Percentiles rank a stretch among this genome's conserved stretches.
Evolutionary conservation across 345 rosid genomes (phyloP).

Genomic region (Dovyalis caffra): DNA sequence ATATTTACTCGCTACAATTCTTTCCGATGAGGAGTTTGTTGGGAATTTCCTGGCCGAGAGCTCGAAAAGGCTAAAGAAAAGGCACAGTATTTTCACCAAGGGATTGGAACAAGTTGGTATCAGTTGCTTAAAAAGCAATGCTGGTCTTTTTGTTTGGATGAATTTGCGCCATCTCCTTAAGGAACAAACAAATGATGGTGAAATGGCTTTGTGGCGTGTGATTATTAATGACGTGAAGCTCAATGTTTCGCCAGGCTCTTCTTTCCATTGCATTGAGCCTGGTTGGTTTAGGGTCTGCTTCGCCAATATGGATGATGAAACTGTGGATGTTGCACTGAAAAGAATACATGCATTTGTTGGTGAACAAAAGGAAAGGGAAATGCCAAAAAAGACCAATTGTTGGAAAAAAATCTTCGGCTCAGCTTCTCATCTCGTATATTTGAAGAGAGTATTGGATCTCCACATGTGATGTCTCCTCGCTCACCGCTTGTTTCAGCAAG

Average conservation of each 20-base stretch:
- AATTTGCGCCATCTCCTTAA: conserved; percentile 56
- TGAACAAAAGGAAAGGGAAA: conserved; percentile 17
- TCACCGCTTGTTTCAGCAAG: conserved; percentile 65
- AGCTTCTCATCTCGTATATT: conserved; percentile 45
- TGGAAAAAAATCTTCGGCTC: conserved; percentile 45
- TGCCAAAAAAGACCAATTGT: conserved; percentile 23
- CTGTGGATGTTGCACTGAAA: conserved; percentile 49
- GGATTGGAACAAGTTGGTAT: conserved; percentile 55
- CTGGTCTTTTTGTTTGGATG: conserved; percentile 84
- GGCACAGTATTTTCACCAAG: conserved; percentile 44
- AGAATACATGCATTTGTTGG: conserved; percentile 53
- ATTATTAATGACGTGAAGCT: conserved; percentile 68
- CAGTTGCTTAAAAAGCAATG: conserved; percentile 53
- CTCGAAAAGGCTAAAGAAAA: conserved; percentile 45
- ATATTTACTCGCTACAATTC: conserved; percentile 62
- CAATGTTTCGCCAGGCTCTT: conserved; percentile 78
- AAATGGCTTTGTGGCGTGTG: conserved; percentile 59
- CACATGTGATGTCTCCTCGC: conserved; percentile 54
- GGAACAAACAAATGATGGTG: conserved; percentile 45
- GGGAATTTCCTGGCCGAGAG: conserved; percentile 48
- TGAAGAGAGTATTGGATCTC: conserved; percentile 51
- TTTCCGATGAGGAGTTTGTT: conserved; percentile 60
- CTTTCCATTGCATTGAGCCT: conserved; percentile 68
- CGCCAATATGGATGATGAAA: conserved; percentile 76
- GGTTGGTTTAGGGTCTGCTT: conserved; percentile 93